These are phyloP conservation scores for Wickerhamiella infanticola DNA, from an alignment of 1,139 yeast genomes.

Conservation along the genomic window DNA sequence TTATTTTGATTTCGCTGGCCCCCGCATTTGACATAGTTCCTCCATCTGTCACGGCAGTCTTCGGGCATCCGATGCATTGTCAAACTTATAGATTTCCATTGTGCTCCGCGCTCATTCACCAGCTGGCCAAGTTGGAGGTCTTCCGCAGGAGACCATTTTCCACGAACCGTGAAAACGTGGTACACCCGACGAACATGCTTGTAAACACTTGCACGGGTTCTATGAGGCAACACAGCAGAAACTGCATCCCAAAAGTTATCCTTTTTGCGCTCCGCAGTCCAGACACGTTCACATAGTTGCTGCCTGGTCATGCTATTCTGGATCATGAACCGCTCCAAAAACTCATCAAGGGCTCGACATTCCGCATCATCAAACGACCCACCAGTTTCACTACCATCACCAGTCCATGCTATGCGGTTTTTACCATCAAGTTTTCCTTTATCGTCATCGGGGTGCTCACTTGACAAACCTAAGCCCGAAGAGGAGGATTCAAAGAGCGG, in stretches of 20 bases:
- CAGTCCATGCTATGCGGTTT: constrained; percentile 13
- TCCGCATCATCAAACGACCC: constrained; percentile 49
- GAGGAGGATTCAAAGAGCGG: not conserved
- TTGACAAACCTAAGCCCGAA: not conserved
- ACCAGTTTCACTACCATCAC: constrained; percentile 23
- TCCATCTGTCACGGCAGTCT: constrained; percentile 91
- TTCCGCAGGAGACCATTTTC: constrained; percentile 75
- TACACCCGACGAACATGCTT: constrained; percentile 84
- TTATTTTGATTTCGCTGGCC: constrained; percentile 52
- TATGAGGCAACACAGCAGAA: constrained; percentile 60
- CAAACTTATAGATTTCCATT: constrained; percentile 18
- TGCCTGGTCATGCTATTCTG: constrained; percentile 45
- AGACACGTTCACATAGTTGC: constrained; percentile 65
- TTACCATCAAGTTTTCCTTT: not conserved
- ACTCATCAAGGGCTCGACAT: constrained; percentile 52
- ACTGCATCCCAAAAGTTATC: constrained; percentile 82
- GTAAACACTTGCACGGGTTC: constrained; percentile 78
- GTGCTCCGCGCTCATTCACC: constrained; percentile 35
- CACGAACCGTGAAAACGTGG: constrained; percentile 73
- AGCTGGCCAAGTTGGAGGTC: constrained; percentile 50
- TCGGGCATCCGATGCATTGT: constrained; percentile 80
- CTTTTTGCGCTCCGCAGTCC: constrained; percentile 73
- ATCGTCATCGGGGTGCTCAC: constrained; percentile 7
- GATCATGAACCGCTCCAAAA: constrained; percentile 51
- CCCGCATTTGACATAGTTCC: constrained; percentile 89